phyloP scores from a whole-genome alignment of 495 filamentous ascomycete genomes.

The Aspergillus campestris region DNA sequence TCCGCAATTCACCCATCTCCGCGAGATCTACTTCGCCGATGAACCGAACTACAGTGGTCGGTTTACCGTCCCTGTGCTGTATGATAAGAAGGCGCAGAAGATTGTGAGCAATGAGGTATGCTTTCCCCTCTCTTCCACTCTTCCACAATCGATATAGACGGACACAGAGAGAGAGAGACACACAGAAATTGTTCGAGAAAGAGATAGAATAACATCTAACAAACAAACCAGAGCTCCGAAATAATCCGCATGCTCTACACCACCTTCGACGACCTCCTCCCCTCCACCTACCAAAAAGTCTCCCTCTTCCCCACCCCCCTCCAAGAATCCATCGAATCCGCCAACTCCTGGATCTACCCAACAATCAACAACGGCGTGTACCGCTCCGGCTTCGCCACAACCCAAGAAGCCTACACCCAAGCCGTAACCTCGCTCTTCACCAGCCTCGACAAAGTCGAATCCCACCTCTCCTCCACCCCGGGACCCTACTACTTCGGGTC shows the following conservation, averaged over 20 bases:
- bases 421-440: slow-evolving; percentile 59
- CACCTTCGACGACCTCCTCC: slow-evolving; percentile 65
- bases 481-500: slow-evolving; percentile 59
- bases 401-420: slow-evolving; percentile 69
- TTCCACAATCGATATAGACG: neutral
- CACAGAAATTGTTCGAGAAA: no score
- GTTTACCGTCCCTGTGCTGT: slow-evolving; percentile 55
- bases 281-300: slow-evolving; percentile 45
- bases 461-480: slow-evolving; percentile 45
- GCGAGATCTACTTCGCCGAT: slow-evolving; percentile 53
- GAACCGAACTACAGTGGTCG: slow-evolving; percentile 51
- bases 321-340: slow-evolving; percentile 55
- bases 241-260: slow-evolving; percentile 64
- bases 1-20: slow-evolving; percentile 45
- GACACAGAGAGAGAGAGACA: no score
- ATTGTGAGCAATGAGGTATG: slow-evolving; percentile 51
- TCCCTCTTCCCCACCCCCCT: slow-evolving; percentile 57
- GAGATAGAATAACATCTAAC: neutral
- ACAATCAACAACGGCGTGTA: slow-evolving; percentile 86
- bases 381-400: slow-evolving; percentile 63
- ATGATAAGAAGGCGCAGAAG: slow-evolving; percentile 50
- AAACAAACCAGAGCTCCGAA: slow-evolving; percentile 33
- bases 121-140: neutral
- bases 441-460: slow-evolving; percentile 63
- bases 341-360: slow-evolving; percentile 78